phyloP scores from a whole-genome alignment of 2,329 filamentous ascomycete genomes.

The Alternaria viburni region DNA sequence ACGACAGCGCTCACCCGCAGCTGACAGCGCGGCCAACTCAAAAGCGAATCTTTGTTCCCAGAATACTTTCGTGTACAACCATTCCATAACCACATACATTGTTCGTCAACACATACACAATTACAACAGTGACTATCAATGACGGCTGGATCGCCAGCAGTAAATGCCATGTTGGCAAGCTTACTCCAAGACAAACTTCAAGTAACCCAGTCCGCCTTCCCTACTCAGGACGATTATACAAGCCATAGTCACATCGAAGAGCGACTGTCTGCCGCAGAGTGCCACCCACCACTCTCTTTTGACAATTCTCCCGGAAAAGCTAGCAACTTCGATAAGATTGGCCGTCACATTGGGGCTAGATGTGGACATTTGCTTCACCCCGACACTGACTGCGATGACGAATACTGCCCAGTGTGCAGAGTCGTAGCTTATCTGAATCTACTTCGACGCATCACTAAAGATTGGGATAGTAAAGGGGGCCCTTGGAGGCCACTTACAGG shows the following conservation, averaged over 20 bases:
- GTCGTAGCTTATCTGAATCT: neutral
- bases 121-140: neutral
- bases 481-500: neutral
- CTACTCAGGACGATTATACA: neutral
- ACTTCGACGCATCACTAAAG: neutral
- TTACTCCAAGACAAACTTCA: neutral
- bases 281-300: neutral
- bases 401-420: neutral
- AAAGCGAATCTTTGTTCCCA: neutral
- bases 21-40: neutral
- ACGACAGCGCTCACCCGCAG: neutral
- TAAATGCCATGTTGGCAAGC: neutral
- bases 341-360: neutral
- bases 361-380: rapidly evolving
- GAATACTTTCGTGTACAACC: neutral
- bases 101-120: neutral
- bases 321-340: rapidly evolving
- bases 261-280: rapidly evolving
- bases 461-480: neutral
- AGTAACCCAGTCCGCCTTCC: neutral
- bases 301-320: neutral
- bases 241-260: neutral
- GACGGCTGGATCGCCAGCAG: neutral
- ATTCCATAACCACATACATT: neutral
- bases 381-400: neutral